A percentile compares a stretch with the other conserved stretches of the same genome.
phyloP scores from a whole-genome alignment of 352 stramenopile species.

The Peronospora destructor region DNA sequence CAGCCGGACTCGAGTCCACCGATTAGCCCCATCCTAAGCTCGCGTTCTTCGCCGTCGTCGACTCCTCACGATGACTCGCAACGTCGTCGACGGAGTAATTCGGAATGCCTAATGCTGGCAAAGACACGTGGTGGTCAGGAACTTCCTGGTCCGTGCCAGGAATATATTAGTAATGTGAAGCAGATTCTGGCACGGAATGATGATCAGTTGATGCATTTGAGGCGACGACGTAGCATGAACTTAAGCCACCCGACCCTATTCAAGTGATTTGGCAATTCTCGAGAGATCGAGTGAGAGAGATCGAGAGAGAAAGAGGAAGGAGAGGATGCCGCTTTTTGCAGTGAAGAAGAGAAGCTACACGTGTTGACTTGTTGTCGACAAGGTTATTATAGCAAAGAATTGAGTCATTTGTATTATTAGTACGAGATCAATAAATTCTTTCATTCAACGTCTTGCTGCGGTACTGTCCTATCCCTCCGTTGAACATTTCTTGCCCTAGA shows the following conservation, averaged over 20 bases:
- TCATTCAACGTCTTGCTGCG: constrained; percentile 1
- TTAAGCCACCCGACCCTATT: constrained; percentile 45
- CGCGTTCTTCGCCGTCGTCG: constrained; percentile 28
- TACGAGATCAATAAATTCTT: constrained; percentile 25
- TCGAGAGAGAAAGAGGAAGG: background rate
- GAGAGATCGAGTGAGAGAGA: background rate
- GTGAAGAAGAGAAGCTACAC: constrained; percentile 7
- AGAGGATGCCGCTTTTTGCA: background rate
- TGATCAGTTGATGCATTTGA: constrained; percentile 36
- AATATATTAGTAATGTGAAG: constrained; percentile 84
- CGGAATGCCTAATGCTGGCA: constrained; percentile 69
- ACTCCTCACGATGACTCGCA: constrained; percentile 31
- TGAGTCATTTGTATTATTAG: constrained; percentile 37
- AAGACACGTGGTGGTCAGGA: constrained; percentile 47
- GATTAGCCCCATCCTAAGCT: constrained; percentile 16
- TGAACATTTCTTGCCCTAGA: too few species aligned
- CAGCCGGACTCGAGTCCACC: constrained; percentile 16
- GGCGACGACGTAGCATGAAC: constrained; percentile 61
- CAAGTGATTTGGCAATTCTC: constrained; percentile 19
- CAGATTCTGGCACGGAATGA: constrained; percentile 72
- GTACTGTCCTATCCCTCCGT: background rate
- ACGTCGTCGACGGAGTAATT: constrained; percentile 66
- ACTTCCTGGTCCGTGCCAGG: constrained; percentile 65
- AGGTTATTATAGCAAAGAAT: constrained; percentile 34
- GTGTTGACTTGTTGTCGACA: constrained; percentile 16